These are phyloP conservation scores for Puccinia brachypodii DNA, from an alignment of 1,284 basidiomycete genomes.

Conservation along the genomic window DNA sequence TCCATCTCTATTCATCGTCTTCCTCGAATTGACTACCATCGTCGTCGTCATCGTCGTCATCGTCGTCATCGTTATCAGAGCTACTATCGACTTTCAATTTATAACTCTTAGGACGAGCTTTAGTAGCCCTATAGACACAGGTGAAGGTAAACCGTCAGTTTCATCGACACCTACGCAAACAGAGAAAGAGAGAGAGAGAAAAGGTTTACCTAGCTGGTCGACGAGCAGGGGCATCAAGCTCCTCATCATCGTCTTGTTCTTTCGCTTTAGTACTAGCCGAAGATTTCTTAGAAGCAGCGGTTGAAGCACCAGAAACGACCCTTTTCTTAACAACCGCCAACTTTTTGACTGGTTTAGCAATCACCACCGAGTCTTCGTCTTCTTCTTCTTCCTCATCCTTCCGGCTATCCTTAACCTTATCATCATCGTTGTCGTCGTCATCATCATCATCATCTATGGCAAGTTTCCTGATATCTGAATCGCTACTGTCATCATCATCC, in stretches of 20 bases:
- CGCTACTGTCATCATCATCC: background rate
- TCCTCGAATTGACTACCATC: background rate
- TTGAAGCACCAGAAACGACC: background rate
- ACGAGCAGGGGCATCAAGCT: background rate
- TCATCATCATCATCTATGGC: background rate
- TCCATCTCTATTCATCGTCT: constrained; percentile 1
- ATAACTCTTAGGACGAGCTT: background rate
- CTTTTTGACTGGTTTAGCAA: background rate
- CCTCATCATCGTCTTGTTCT: background rate
- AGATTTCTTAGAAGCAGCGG: constrained; percentile 6
- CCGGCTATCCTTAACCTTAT: too few relatives aligned
- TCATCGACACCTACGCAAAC: background rate
- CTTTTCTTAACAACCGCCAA: background rate
- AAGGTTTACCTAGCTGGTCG: background rate
- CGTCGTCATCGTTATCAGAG: constrained; percentile 1
- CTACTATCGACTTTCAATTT: background rate
- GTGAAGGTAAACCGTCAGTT: background rate
- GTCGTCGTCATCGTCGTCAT: background rate
- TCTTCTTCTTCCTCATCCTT: too few relatives aligned
- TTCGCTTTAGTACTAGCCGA: background rate
- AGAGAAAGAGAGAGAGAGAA: background rate
- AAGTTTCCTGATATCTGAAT: background rate
- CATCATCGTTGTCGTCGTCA: background rate
- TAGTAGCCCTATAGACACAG: background rate
- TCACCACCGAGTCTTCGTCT: background rate